Percentiles rank a stretch among this genome's conserved stretches.
These are phyloP conservation scores for Chaetomiaceae sp. DNA, from an alignment of 2,329 filamentous ascomycete genomes.

Conservation along the genomic window DNA sequence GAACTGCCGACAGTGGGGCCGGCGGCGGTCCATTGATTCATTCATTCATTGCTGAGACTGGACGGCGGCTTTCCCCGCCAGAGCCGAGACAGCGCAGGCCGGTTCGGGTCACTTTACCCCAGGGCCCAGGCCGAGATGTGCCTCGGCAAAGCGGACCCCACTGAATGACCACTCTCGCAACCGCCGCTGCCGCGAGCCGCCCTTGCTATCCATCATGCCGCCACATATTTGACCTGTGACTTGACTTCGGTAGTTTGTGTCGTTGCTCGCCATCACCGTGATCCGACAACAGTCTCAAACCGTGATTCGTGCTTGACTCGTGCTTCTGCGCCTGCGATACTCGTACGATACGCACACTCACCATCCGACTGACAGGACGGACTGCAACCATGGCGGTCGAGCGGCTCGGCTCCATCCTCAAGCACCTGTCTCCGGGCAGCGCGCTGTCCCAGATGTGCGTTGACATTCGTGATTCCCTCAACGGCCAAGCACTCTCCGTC, in stretches of 20 bases:
- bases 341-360: background rate
- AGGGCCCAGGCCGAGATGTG: constrained; percentile 17
- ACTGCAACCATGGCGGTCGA: constrained; percentile 65
- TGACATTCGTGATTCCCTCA: too few relatives aligned
- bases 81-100: constrained; percentile 2
- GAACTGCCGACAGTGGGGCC: constrained; percentile 19
- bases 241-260: too few relatives aligned
- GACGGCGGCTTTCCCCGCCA: constrained; percentile 18
- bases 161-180: background rate
- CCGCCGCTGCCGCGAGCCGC: background rate
- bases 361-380: too few relatives aligned
- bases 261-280: too few relatives aligned
- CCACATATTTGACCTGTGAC: constrained; percentile 6
- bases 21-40: constrained; percentile 2
- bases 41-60: too few relatives aligned
- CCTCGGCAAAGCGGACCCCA: constrained; percentile 22
- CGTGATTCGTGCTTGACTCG: too few relatives aligned
- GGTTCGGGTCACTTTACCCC: constrained; percentile 23
- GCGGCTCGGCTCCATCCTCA: constrained; percentile 80
- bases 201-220: constrained; percentile 29
- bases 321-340: too few relatives aligned
- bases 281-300: too few relatives aligned
- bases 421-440: constrained; percentile 71
- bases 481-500: too few relatives aligned
- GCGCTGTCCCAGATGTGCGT: constrained; percentile 72